Conservation (phyloP, 805 yeast species). For the Metschnikowia borealis region DNA sequence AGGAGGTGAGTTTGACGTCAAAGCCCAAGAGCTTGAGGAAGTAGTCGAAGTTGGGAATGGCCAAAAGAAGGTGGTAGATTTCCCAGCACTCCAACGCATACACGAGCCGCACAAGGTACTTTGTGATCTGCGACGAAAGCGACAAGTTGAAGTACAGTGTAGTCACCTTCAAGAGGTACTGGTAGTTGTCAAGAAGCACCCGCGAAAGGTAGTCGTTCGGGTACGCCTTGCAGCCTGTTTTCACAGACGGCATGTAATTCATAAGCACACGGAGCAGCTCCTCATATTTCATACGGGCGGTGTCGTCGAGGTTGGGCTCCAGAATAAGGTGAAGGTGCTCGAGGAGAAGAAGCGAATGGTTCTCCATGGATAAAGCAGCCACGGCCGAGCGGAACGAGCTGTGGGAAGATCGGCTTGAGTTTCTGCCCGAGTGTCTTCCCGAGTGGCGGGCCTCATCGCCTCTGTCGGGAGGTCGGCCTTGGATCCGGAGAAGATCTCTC, state of each 20-base stretch:
- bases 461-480: constrained; percentile 3
- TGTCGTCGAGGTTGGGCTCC: constrained; percentile 29
- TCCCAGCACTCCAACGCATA: constrained; percentile 43
- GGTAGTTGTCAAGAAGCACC: constrained; percentile 38
- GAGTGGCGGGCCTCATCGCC: background rate
- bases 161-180: constrained; percentile 25
- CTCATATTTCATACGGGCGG: constrained; percentile 28
- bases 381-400: background rate
- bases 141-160: constrained; percentile 36
- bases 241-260: constrained; percentile 21
- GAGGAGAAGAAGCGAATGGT: constrained; percentile 29
- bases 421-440: no score
- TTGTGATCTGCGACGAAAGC: constrained; percentile 37
- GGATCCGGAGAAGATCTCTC: constrained; percentile 29
- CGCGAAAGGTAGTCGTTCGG: constrained; percentile 36
- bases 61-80: constrained; percentile 35
- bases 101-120: constrained; percentile 34
- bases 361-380: constrained; percentile 18
- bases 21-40: constrained; percentile 33
- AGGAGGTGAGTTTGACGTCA: constrained; percentile 32
- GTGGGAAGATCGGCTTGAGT: no score
- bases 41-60: constrained; percentile 30
- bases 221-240: constrained; percentile 16
- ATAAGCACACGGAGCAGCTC: constrained; percentile 23
- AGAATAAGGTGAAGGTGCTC: constrained; percentile 27